Base-by-base conservation (phyloP, 2,329 filamentous ascomycete genomes). In the Rutstroemia sp. region DNA sequence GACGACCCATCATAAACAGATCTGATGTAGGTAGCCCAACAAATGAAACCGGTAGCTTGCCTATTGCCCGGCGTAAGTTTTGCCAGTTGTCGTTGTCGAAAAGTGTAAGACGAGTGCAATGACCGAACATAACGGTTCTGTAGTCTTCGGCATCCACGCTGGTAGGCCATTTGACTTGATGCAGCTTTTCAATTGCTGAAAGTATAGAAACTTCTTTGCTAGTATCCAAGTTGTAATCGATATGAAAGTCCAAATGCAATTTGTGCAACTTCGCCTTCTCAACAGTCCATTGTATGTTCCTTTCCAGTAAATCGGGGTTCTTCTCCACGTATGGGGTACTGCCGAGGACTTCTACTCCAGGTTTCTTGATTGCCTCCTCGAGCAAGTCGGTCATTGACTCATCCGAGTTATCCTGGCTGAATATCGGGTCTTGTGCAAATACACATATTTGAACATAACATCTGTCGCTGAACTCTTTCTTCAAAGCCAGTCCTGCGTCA, bases 1-100 rank as follows among this genome's bases (percentile, higher is more conserved):
- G 74, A 51, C 69, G 76, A 61, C 72, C 79, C 77, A 88, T 88
- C 84, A 89, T 89, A 69, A 83, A 88, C 3, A 88, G 67, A 70
- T 89, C 86, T 44, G 83, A 88, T 0, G 82, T 88, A 0, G 86
- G 86, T 6, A 89, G 71, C 0, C 86, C 86, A 8, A 89, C 79
- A 61, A 89, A 87, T 50, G 78, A 77, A 5, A 89, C 71, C 0
- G 84, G 82, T 3, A 89, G 73, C 5, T 70, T 58, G 40, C 72
- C 65, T 56, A 87, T 80, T 21, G 72, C 69, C 1, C 68, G 62
- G 2, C 72, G 75, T 9, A 89, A 68, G 6, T 64, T 62, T 3
- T 60, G 61, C 75, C 83, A 84, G 48, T 82, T 75, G 0, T 72
- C 66, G 1, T 73, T 61, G 0, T 65, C 64, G 59, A 86, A 79